Percentiles rank a stretch among this genome's conserved stretches.
These are phyloP conservation scores for Alternaria triticina DNA, from an alignment of 2,329 filamentous ascomycete genomes.

Conservation along the genomic window DNA sequence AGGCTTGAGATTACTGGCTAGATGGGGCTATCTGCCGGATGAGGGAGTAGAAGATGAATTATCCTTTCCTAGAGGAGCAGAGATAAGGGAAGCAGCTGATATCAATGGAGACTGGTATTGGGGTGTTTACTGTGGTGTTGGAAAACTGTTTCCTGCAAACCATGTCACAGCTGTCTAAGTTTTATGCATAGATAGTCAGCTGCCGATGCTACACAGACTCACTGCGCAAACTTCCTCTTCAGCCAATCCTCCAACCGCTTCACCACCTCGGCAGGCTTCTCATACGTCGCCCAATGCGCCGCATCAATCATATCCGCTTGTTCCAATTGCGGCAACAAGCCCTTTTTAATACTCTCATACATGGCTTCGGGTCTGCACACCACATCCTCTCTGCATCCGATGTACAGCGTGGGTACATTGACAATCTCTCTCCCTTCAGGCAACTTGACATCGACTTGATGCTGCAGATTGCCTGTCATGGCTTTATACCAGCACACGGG, in stretches of 20 bases:
- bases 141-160: conserved; percentile 79
- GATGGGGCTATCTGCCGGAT: conserved; percentile 81
- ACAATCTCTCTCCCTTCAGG: conserved; percentile 29
- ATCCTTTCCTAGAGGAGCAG: conserved; percentile 80
- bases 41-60: conserved; percentile 73
- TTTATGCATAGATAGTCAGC: background rate
- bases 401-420: conserved; percentile 48
- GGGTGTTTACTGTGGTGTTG: conserved; percentile 81
- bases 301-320: conserved; percentile 40
- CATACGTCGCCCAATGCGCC: conserved; percentile 47
- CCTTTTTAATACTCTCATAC: conserved; percentile 28
- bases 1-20: conserved; percentile 67
- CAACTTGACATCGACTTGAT: conserved; percentile 34
- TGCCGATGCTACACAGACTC: background rate
- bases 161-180: conserved; percentile 59
- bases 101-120: conserved; percentile 91
- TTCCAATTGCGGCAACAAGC: conserved; percentile 42
- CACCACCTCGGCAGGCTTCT: conserved; percentile 42
- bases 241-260: conserved; percentile 25
- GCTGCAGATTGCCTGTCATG: conserved; percentile 30
- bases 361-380: conserved; percentile 44
- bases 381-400: conserved; percentile 43
- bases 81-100: conserved; percentile 82
- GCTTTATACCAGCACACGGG: conserved; percentile 50
- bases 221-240: conserved; percentile 16